These are phyloP conservation scores for Cutaneotrichosporon sp. DNA, from an alignment of 1,284 basidiomycete genomes.

Conservation along the genomic window DNA sequence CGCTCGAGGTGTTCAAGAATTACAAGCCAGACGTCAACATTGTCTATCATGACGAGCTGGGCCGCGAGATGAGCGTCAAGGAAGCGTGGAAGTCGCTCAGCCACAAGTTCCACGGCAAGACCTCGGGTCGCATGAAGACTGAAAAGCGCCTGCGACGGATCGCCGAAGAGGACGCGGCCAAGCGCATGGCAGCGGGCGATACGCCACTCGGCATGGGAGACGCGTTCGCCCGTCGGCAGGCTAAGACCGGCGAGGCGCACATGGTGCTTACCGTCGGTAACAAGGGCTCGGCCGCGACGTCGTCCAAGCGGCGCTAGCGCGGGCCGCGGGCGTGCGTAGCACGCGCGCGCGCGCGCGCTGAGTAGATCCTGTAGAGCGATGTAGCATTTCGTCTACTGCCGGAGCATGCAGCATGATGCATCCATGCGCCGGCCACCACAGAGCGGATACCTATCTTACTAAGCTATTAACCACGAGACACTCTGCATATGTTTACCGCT, in stretches of 20 bases:
- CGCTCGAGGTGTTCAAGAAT: slow-evolving; percentile 76
- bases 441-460: no score
- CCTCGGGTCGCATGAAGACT: slow-evolving; percentile 86
- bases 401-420: no score
- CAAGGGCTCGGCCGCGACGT: slow-evolving; percentile 58
- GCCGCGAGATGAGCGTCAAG: slow-evolving; percentile 71
- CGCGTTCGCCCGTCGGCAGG: slow-evolving; percentile 82
- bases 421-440: no score
- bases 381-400: no score
- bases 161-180: slow-evolving; percentile 83
- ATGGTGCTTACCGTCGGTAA: slow-evolving; percentile 91
- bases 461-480: no score
- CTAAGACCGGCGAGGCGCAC: slow-evolving; percentile 87
- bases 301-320: slow-evolving; percentile 1
- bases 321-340: no score
- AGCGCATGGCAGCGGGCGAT: slow-evolving; percentile 84
- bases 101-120: slow-evolving; percentile 94
- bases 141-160: slow-evolving; percentile 92
- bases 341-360: no score
- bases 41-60: slow-evolving; percentile 94
- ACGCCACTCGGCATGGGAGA: slow-evolving; percentile 86
- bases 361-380: no score
- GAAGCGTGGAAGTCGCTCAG: slow-evolving; percentile 95
- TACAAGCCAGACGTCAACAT: slow-evolving; percentile 98
- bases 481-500: no score